Conservation (phyloP, 768 basidiomycete species). For the Lentinula detonsa region DNA sequence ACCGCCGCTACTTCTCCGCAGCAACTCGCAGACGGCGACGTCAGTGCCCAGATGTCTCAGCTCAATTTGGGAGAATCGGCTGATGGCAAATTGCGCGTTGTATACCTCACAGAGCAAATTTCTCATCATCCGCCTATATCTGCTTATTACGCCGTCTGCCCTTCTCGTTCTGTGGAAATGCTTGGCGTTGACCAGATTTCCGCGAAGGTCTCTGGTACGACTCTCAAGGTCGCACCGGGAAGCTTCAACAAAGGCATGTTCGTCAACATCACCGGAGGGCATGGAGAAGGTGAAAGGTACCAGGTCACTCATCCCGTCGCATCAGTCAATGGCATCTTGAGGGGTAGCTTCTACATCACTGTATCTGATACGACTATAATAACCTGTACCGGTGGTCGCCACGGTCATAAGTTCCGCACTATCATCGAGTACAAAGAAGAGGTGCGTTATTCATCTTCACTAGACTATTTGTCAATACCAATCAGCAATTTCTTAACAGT, state of each 20-base stretch:
- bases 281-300: constrained; percentile 74
- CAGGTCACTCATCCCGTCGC: constrained; percentile 89
- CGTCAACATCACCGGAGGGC: constrained; percentile 67
- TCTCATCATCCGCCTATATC: constrained; percentile 97
- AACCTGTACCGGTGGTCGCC: constrained; percentile 69
- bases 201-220: constrained; percentile 86
- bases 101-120: constrained; percentile 88
- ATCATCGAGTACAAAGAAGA: constrained; percentile 97
- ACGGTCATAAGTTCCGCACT: constrained; percentile 60
- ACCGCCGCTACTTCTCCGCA: constrained; percentile 53
- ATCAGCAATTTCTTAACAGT: constrained; percentile 29
- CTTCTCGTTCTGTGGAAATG: constrained; percentile 64
- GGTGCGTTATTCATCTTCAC: constrained; percentile 35
- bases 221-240: constrained; percentile 78
- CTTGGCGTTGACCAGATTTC: constrained; percentile 89
- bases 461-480: neutral
- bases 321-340: constrained; percentile 84
- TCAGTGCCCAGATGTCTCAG: constrained; percentile 53
- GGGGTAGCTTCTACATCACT: constrained; percentile 90
- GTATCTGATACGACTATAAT: constrained; percentile 75
- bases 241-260: constrained; percentile 86
- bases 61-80: constrained; percentile 43
- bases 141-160: constrained; percentile 74
- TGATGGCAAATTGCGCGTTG: constrained; percentile 54
- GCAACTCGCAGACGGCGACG: constrained; percentile 31